Evolutionary conservation across 306 rosid genomes (phyloP), one percentile per base, ranked within the genome.

Genomic region (Inga laurina): DNA sequence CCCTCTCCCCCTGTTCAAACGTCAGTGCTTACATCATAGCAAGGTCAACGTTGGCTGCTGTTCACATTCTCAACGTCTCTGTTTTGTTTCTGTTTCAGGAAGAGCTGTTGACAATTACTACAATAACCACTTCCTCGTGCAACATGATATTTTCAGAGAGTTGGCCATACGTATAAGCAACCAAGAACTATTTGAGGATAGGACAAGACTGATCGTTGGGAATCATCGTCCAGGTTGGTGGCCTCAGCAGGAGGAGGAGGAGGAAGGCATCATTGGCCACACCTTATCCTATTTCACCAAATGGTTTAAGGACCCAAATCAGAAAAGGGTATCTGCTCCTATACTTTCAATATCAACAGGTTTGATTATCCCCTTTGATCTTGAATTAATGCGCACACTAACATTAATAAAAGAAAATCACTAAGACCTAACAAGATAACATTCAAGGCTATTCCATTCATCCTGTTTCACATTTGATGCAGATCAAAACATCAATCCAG

Each of bases 141-240:
- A 68, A 21, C 73, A 68, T 7, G 73, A 19, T 68, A 46, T 68
- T 68, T 37, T 35, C 73, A 8, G 73, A 68, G 48, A 67, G 73
- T 10, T 67, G 10, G 73, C 73, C 46, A 67, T 35, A 8, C 73
- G 15, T 18, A 35, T 68, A 9, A 68, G 73, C 73, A 37, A 37
- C 13, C 24, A 37, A 35, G 48, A 37, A 37, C 10, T 15, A 68
- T 35, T 68, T 37, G 46, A 35, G 45, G 37, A 68, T 15, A 68
- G 73, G 46, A 37, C 37, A 68, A 68, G 73, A 68, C 27, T 68
- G 73, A 68, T 68, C n/a, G 18, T 68, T 68, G 73, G 73, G 48
- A 37, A 68, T 37, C 5, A 66, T 10, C 12, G 22, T 15, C 72
- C 72, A 5, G 22, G 35, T 14, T 66, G 72, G 72, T 66, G 72